A percentile compares a stretch with the other conserved stretches of the same genome.
These are phyloP conservation scores for Auriculariales sp. DNA, from an alignment of 768 basidiomycete genomes.

Conservation along the genomic window DNA sequence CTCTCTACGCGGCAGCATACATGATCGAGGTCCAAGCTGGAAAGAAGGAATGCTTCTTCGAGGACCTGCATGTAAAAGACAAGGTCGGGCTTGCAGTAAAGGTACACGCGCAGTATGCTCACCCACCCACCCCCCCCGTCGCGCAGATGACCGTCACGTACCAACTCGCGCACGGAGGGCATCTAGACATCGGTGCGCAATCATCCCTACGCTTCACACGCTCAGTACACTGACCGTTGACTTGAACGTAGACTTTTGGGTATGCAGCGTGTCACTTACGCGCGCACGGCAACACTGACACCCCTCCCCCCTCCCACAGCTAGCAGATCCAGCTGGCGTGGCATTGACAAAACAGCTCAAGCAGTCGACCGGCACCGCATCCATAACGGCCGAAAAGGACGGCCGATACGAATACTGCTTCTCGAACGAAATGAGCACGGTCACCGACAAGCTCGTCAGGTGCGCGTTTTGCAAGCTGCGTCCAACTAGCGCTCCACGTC, in stretches of 20 bases:
- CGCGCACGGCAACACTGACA: neutral
- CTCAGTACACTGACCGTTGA: too few relatives aligned
- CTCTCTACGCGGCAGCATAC: constrained; percentile 36
- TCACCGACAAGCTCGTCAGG: constrained; percentile 93
- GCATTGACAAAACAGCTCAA: constrained; percentile 68
- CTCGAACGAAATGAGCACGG: constrained; percentile 96
- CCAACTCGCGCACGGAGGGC: constrained; percentile 94
- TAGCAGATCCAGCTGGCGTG: constrained; percentile 58
- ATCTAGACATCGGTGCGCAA: constrained; percentile 91
- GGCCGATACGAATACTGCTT: constrained; percentile 94
- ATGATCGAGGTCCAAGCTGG: constrained; percentile 63
- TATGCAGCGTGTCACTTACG: constrained; percentile 19
- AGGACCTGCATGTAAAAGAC: constrained; percentile 83
- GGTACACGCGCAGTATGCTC: neutral
- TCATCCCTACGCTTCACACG: too few relatives aligned
- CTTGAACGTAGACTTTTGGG: constrained; percentile 99
- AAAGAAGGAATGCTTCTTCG: constrained; percentile 90
- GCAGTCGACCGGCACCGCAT: constrained; percentile 77
- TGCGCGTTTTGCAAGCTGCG: constrained; percentile 19
- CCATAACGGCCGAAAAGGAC: constrained; percentile 76
- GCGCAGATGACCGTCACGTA: constrained; percentile 96
- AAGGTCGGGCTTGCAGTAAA: constrained; percentile 32
- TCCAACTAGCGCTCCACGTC: neutral
- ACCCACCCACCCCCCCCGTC: neutral
- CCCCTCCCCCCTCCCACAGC: constrained; percentile 28